These are phyloP conservation scores for Eragrostis nindensis DNA, from an alignment of 176 grass and related monocot species.

Conservation along the genomic window DNA sequence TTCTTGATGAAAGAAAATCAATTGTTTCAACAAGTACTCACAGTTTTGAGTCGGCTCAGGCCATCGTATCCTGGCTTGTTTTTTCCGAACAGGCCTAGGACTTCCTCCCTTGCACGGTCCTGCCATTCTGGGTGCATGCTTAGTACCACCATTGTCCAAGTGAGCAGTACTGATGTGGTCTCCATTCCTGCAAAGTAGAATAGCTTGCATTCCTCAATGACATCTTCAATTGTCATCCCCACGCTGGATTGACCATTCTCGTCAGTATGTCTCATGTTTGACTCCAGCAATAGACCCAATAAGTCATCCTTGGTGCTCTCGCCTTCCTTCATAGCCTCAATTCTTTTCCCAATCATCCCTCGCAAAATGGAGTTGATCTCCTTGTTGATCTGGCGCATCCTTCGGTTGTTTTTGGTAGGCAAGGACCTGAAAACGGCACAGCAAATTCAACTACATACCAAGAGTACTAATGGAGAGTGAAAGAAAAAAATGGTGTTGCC, in stretches of 20 bases:
- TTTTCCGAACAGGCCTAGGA: conserved; percentile 54
- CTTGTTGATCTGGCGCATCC: conserved; percentile 45
- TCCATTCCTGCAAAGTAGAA: conserved; percentile 89
- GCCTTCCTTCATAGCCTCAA: conserved; percentile 48
- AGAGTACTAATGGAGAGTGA: no score
- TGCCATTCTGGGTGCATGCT: conserved; percentile 77
- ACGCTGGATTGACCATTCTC: conserved; percentile 38
- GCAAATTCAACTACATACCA: no score
- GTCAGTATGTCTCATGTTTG: conserved; percentile 44
- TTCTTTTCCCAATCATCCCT: conserved; percentile 44
- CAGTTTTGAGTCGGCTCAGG: conserved; percentile 59
- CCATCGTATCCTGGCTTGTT: conserved; percentile 46
- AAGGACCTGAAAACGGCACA: conserved; percentile 41
- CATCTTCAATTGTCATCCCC: conserved; percentile 54
- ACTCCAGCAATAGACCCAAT: conserved; percentile 56
- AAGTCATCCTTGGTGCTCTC: conserved; percentile 49
- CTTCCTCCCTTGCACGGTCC: conserved; percentile 61
- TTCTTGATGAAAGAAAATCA: not conserved
- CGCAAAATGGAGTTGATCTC: conserved; percentile 48
- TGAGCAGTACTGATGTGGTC: conserved; percentile 67
- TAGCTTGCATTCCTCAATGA: conserved; percentile 76
- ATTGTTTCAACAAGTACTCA: conserved; percentile 34
- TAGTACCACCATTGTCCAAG: conserved; percentile 67
- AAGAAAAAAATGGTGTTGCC: no score
- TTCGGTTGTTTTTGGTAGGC: conserved; percentile 54